These are phyloP conservation scores for Saccharomycopsis sp. DNA, from an alignment of 805 yeast species.

Conservation along the genomic window DNA sequence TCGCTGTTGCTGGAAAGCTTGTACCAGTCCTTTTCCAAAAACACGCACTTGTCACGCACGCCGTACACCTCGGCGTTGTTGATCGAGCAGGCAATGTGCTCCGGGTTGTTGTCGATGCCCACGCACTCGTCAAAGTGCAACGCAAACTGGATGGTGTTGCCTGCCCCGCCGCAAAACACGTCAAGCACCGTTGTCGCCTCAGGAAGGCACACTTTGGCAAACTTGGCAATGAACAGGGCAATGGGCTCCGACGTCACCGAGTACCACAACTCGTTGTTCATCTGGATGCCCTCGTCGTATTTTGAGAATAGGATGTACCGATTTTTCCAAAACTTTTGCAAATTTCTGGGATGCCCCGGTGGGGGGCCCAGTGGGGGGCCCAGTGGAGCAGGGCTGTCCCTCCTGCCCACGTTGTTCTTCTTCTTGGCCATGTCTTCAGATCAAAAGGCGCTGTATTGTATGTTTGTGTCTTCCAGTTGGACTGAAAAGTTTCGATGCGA, in stretches of 20 bases:
- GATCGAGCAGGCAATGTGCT: constrained; percentile 55
- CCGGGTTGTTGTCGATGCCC: constrained; percentile 53
- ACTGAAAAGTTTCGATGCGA: no score
- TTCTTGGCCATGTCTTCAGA: no score
- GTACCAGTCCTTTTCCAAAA: constrained; percentile 39
- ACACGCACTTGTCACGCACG: constrained; percentile 42
- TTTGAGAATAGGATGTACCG: constrained; percentile 52
- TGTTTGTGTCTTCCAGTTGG: no score
- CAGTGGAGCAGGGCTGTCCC: background rate
- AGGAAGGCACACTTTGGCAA: constrained; percentile 44
- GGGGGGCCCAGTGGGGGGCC: no score
- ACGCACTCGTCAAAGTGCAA: constrained; percentile 43
- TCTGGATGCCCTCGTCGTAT: constrained; percentile 57
- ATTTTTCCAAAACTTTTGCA: constrained; percentile 55
- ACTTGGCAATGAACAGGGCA: constrained; percentile 52
- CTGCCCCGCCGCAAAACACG: constrained; percentile 83
- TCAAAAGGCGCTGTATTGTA: no score
- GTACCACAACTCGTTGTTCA: constrained; percentile 74
- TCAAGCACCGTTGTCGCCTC: constrained; percentile 42
- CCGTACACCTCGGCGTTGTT: constrained; percentile 61
- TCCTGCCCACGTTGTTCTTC: background rate
- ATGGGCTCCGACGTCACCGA: constrained; percentile 79
- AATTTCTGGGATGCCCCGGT: constrained; percentile 28
- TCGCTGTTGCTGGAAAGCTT: constrained; percentile 16
- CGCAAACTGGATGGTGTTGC: constrained; percentile 74